Conservation (phyloP, 2,329 filamentous ascomycete species). For the Exophiala dermatitidis region DNA sequence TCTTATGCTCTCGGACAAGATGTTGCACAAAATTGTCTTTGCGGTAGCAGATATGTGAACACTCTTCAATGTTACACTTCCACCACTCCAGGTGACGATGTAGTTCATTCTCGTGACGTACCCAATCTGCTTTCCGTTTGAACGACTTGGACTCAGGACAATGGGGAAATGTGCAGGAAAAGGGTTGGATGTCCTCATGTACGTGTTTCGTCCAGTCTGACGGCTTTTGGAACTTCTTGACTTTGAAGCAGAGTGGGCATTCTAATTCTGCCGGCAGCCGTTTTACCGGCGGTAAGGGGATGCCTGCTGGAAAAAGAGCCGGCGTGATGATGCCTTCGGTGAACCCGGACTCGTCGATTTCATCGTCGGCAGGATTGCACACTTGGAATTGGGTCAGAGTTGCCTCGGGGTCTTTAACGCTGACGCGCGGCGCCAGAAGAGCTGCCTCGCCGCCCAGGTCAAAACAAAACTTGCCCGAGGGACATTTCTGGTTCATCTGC, state of each 20-base stretch:
- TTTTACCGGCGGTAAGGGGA: conserved; percentile 71
- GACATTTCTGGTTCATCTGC: conserved; percentile 48
- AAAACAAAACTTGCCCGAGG: conserved; percentile 56
- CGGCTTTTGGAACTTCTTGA: conserved; percentile 80
- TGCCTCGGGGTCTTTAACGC: conserved; percentile 52
- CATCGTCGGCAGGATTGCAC: conserved; percentile 49
- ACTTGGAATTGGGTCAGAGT: conserved; percentile 49
- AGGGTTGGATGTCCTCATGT: conserved; percentile 86
- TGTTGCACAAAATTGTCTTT: conserved; percentile 93
- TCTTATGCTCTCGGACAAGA: conserved; percentile 84
- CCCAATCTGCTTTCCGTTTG: conserved; percentile 94
- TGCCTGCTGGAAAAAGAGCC: conserved; percentile 71
- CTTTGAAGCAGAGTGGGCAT: conserved; percentile 77
- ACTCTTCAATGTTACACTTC: conserved; percentile 75
- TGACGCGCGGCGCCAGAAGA: conserved; percentile 50
- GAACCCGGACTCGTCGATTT: conserved; percentile 59
- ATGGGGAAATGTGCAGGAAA: conserved; percentile 80
- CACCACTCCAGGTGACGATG: conserved; percentile 88
- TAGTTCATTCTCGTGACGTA: conserved; percentile 85
- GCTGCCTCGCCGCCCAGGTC: conserved; percentile 60
- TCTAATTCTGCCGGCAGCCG: conserved; percentile 80
- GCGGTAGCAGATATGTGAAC: conserved; percentile 72
- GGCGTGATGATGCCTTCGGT: conserved; percentile 62
- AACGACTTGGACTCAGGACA: conserved; percentile 85
- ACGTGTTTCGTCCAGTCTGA: conserved; percentile 97